Percentiles rank a stretch among this genome's conserved stretches.
Conservation (phyloP, 768 basidiomycete species). For the Leccinum sublutescens region DNA sequence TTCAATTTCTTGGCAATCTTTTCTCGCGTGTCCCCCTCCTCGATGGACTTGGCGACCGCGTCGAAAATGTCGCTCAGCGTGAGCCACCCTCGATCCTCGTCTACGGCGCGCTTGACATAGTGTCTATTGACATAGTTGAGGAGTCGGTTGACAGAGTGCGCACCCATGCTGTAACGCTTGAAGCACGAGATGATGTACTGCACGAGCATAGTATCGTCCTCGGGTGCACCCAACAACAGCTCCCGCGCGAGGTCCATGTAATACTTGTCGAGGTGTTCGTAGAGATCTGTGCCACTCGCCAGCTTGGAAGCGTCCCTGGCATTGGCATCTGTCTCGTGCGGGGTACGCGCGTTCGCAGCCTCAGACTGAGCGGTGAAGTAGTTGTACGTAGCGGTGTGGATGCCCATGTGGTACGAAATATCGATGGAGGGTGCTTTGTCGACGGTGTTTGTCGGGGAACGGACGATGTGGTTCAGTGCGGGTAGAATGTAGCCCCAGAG, state of each 20-base stretch:
- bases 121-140: slow-evolving; percentile 72
- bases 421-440: slow-evolving; percentile 70
- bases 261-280: slow-evolving; percentile 71
- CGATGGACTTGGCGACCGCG: slow-evolving; percentile 52
- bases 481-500: slow-evolving; percentile 77
- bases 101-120: slow-evolving; percentile 72
- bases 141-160: slow-evolving; percentile 66
- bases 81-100: slow-evolving; percentile 80
- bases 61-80: slow-evolving; percentile 64
- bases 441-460: slow-evolving; percentile 58
- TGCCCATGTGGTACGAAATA: slow-evolving; percentile 68
- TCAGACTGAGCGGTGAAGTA: slow-evolving; percentile 69
- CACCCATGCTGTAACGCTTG: slow-evolving; percentile 66
- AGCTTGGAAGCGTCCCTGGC: slow-evolving; percentile 27
- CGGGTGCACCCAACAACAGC: slow-evolving; percentile 58
- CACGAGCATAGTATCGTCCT: slow-evolving; percentile 64
- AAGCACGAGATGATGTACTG: slow-evolving; percentile 72
- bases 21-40: slow-evolving; percentile 55
- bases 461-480: slow-evolving; percentile 74
- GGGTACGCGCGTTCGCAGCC: slow-evolving; percentile 30
- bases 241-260: slow-evolving; percentile 61
- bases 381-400: slow-evolving; percentile 82
- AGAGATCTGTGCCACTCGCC: slow-evolving; percentile 64
- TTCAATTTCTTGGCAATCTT: slow-evolving; percentile 55
- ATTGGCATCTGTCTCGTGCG: slow-evolving; percentile 9